Evolutionary conservation across 164 flowering plant genomes (phyloP).

Genomic region (Buxus sempervirens): DNA sequence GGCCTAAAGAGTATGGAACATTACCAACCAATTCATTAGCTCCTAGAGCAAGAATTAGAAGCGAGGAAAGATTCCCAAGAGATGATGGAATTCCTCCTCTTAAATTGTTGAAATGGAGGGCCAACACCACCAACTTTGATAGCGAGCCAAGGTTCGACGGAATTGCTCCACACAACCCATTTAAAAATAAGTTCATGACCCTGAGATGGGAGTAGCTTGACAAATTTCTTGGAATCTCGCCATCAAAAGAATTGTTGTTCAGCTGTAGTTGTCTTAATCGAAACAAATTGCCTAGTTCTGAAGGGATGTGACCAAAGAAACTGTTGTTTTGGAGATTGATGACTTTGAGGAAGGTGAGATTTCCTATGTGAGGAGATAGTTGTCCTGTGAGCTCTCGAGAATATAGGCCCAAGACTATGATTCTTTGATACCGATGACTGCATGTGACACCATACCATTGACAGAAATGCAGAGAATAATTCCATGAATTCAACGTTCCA

Average conservation of each 20-base stretch:
- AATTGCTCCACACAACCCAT: not conserved
- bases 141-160: not conserved
- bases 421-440: conserved; percentile 5
- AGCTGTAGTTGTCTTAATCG: conserved; percentile 4
- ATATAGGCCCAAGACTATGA: not conserved
- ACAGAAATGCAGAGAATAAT: conserved; percentile 21
- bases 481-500: conserved; percentile 9
- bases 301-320: conserved; percentile 18
- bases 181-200: not conserved
- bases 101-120: not conserved
- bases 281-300: conserved; percentile 7
- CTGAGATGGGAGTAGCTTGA: not conserved
- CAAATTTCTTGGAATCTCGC: conserved; percentile 13
- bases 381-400: not conserved
- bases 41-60: not conserved
- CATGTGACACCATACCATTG: conserved; percentile 21
- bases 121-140: not conserved
- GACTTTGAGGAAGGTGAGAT: conserved; percentile 11
- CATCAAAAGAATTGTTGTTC: conserved; percentile 8
- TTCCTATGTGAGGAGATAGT: conserved; percentile 18
- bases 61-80: conserved; percentile 3
- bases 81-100: conserved; percentile 2
- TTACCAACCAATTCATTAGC: conserved; percentile 12
- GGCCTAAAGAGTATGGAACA: conserved; percentile 12
- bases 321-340: conserved; percentile 1